phyloP scores from a whole-genome alignment of 1,139 yeast genomes.

The Blastobotrys malaysiensis region DNA sequence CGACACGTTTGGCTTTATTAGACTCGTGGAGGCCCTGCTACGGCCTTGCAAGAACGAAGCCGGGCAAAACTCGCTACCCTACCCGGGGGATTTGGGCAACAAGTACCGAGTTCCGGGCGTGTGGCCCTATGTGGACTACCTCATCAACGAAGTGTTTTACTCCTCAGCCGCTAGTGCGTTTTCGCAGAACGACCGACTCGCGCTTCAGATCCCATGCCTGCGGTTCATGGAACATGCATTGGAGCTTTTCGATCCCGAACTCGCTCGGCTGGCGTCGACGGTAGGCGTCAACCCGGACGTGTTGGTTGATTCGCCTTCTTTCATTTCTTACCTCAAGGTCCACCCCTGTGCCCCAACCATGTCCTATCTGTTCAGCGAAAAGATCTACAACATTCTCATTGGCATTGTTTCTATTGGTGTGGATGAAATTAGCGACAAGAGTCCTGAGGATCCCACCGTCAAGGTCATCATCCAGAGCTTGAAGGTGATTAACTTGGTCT shows the following conservation, averaged over 20 bases:
- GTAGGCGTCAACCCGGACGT: conserved; percentile 48
- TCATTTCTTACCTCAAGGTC: conserved; percentile 41
- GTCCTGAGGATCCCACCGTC: conserved; percentile 33
- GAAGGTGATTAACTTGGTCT: conserved; percentile 43
- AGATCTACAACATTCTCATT: conserved; percentile 52
- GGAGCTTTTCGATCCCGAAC: conserved; percentile 57
- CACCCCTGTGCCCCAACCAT: conserved; percentile 68
- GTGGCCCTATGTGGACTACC: conserved; percentile 75
- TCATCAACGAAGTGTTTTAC: conserved; percentile 60
- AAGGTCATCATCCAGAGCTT: conserved; percentile 36
- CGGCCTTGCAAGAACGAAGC: conserved; percentile 22
- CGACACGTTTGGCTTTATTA: conserved; percentile 56
- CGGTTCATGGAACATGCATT: conserved; percentile 50
- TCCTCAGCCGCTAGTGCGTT: conserved; percentile 36
- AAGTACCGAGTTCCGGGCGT: conserved; percentile 61
- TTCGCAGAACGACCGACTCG: conserved; percentile 36
- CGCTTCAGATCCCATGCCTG: conserved; percentile 52
- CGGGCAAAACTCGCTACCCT: conserved; percentile 37
- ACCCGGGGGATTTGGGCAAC: conserved; percentile 60
- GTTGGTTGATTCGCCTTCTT: conserved; percentile 40
- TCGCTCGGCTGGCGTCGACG: conserved; percentile 43
- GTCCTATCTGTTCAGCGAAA: conserved; percentile 56
- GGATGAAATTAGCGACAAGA: conserved; percentile 46
- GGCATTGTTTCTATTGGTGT: conserved; percentile 51
- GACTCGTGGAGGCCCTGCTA: conserved; percentile 43